Conservation (phyloP, 441 rosid species). For the Lepidium campestre region DNA sequence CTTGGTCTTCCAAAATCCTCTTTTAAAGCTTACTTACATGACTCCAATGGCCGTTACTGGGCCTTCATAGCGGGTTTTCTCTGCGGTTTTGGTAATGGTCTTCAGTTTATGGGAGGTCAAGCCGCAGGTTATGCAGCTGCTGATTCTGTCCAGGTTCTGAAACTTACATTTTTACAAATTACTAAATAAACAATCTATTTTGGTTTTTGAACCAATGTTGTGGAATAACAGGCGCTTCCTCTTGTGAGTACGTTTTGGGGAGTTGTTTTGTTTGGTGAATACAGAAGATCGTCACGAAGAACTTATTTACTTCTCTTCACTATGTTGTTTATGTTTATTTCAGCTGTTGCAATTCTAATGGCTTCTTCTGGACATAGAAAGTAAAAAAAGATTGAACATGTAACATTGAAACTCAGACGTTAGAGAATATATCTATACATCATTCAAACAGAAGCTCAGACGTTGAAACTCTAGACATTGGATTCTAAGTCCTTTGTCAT, state of each 20-base stretch:
- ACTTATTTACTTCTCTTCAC: slow-evolving; percentile 49
- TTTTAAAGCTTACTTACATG: slow-evolving; percentile 48
- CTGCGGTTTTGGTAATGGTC: slow-evolving; percentile 73
- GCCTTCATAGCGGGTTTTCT: slow-evolving; percentile 66
- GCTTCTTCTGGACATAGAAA: slow-evolving; percentile 67
- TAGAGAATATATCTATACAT: neutral
- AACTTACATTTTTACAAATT: neutral
- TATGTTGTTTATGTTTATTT: slow-evolving; percentile 59
- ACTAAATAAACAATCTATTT: neutral
- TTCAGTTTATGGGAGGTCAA: slow-evolving; percentile 83
- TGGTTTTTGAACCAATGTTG: neutral
- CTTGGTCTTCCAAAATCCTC: slow-evolving; percentile 47
- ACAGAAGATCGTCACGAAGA: slow-evolving; percentile 50
- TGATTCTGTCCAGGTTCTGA: slow-evolving; percentile 65
- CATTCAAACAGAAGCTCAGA: neutral
- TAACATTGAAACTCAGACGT: too few relatives aligned
- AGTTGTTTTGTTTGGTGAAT: slow-evolving; percentile 59
- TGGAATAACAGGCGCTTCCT: slow-evolving; percentile 55
- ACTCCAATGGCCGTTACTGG: slow-evolving; percentile 78
- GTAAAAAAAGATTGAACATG: too few relatives aligned
- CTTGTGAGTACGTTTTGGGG: slow-evolving; percentile 83
- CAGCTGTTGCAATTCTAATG: slow-evolving; percentile 62
- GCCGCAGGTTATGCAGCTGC: slow-evolving; percentile 84
- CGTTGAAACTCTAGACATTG: neutral
- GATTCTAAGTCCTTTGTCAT: neutral